Conservation (phyloP, 2,329 filamentous ascomycete species). For the Aspergillus intermedius region DNA sequence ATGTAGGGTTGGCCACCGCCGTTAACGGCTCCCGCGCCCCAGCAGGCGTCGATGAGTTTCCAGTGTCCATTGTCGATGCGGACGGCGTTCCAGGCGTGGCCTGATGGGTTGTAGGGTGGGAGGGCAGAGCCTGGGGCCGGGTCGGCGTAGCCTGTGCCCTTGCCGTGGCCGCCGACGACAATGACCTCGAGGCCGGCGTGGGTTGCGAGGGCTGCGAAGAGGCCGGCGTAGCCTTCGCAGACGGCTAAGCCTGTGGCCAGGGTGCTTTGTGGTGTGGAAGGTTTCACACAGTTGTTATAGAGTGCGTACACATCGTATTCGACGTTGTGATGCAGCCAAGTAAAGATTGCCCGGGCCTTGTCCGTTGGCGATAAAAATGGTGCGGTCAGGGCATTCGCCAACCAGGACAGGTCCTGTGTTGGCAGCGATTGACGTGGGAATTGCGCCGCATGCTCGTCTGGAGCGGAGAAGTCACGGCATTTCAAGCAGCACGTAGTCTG, state of each 20-base stretch:
- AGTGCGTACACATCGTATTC: conserved; percentile 75
- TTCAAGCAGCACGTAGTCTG: conserved; percentile 55
- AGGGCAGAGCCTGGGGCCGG: conserved; percentile 58
- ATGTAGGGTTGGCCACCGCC: conserved; percentile 54
- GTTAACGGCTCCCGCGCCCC: conserved; percentile 73
- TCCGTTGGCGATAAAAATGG: conserved; percentile 78
- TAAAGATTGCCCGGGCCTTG: conserved; percentile 87
- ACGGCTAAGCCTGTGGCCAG: conserved; percentile 75
- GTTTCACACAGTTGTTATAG: conserved; percentile 63
- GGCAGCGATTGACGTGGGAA: conserved; percentile 70
- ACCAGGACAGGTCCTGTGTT: conserved; percentile 59
- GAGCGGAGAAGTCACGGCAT: conserved; percentile 80
- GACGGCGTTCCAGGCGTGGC: conserved; percentile 90
- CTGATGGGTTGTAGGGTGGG: conserved; percentile 55
- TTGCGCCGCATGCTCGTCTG: conserved; percentile 69
- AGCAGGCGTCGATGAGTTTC: conserved; percentile 89
- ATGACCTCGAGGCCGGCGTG: conserved; percentile 73
- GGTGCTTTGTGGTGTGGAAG: conserved; percentile 64
- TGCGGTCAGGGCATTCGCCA: conserved; percentile 70
- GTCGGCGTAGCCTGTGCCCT: conserved; percentile 68
- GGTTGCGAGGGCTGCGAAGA: conserved; percentile 71
- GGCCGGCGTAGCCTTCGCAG: conserved; percentile 81
- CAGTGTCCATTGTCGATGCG: conserved; percentile 78
- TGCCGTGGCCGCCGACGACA: conserved; percentile 72
- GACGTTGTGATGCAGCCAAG: conserved; percentile 93